phyloP scores from a whole-genome alignment of 495 filamentous ascomycete species.

The Aspergillus wentii region DNA sequence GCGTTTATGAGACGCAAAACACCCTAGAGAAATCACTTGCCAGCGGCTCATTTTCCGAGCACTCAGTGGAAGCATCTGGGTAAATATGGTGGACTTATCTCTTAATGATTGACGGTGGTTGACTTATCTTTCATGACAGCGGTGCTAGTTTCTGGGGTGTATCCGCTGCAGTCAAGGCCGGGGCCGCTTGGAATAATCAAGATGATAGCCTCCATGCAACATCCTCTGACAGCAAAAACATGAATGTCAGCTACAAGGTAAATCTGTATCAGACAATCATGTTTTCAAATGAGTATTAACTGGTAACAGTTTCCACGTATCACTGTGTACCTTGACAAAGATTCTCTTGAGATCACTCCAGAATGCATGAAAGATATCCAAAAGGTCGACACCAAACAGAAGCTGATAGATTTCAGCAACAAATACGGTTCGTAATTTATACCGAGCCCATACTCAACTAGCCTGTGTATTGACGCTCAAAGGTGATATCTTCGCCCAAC shows the following conservation, averaged over 20 bases:
- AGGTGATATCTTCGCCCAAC: constrained; percentile 5
- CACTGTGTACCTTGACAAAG: constrained; percentile 1
- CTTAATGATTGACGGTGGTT: no score
- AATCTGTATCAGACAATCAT: neutral
- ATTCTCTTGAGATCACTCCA: constrained; percentile 2
- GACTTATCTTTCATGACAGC: no score
- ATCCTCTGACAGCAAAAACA: neutral
- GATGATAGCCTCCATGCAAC: no score
- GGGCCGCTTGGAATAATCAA: no score
- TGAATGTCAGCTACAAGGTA: constrained; percentile 10
- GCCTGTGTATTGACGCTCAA: no score
- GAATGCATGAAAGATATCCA: constrained; percentile 5
- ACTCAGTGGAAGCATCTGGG: constrained; percentile 2
- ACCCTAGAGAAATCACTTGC: constrained; percentile 1
- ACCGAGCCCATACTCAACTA: no score
- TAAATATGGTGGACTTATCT: no score
- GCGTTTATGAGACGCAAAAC: neutral
- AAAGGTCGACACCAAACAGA: neutral
- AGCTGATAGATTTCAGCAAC: neutral
- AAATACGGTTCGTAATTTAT: constrained; percentile 5
- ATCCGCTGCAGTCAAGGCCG: no score
- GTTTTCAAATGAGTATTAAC: neutral
- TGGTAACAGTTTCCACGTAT: constrained; percentile 8
- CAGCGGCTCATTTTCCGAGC: constrained; percentile 2
- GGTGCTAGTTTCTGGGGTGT: constrained; percentile 3